Evolutionary conservation across 371 early-diverging fungal species (phyloP), one percentile per base, ranked within the genome.

Genomic region (Syncephalastrum contaminatum): DNA sequence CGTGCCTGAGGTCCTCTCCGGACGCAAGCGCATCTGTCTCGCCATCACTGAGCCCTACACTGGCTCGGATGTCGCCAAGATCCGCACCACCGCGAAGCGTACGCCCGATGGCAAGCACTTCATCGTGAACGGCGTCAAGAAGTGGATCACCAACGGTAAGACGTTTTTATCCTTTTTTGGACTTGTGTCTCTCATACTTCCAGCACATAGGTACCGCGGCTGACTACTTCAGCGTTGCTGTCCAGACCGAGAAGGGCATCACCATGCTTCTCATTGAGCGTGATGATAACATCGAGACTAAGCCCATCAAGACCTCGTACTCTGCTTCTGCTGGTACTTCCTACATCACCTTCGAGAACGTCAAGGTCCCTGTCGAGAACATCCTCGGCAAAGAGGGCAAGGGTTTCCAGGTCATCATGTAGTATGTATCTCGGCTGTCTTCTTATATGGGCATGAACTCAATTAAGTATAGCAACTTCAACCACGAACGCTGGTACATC

Each of bases 311-410:
- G 66, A 85, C 88, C 1, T 79, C 83, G 1, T 84, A 83, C 46
- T 73, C 84, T 3, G 48, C 77, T 10, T 62, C 75, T 39, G 84
- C 88, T 13, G 89, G 89, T 43, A 78, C 75, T 18, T 68, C 67
- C 21, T 71, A 73, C 58, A 70, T 77, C 20, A 70, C 62, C 10
- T 75, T 77, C 51, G 77, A 85, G 56, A 81, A 88, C 60, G 86
- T 65, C 49, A 65, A 56, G 48, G 93, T 94, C 0, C 95, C 95
- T 54, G 86, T 77, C 25, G 80, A 84, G 62, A 92, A 94, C 72
- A 50, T 94, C 43, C 75, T 94, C 57, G 95, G 95, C 42, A 85
- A 90, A 60, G 92, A 89, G 71, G 90, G 91, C 70, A 74, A 88
- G 41, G 95, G 93, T 10, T 93, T 94, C 85, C 87, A 90, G 75